Conservation (phyloP, 1,139 yeast genomes). For the Sugiyamaella sp. region DNA sequence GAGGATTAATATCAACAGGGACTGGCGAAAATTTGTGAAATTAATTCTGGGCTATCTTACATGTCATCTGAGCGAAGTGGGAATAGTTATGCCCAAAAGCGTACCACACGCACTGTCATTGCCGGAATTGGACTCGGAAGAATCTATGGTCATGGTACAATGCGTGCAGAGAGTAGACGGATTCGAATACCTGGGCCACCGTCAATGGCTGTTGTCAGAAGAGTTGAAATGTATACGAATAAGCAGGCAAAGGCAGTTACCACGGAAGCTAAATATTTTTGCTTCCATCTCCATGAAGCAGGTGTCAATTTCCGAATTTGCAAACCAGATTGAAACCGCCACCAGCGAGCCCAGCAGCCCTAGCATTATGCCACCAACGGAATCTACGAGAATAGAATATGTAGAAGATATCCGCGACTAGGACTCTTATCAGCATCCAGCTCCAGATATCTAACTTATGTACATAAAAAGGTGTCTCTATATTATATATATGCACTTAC, state of each 20-base stretch:
- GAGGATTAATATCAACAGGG: slow-evolving; percentile 13
- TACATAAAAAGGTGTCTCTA: slow-evolving; percentile 14
- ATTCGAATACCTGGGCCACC: slow-evolving; percentile 10
- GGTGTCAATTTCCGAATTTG: slow-evolving; percentile 11
- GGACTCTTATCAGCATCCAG: background rate
- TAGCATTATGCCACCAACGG: background rate
- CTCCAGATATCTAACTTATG: too few species aligned
- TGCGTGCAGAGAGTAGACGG: slow-evolving; percentile 13
- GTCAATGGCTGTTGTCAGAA: slow-evolving; percentile 13
- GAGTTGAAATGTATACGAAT: slow-evolving; percentile 16
- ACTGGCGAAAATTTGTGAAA: slow-evolving; percentile 17
- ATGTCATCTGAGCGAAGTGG: slow-evolving; percentile 6
- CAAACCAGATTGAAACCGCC: background rate
- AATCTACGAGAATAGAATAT: background rate
- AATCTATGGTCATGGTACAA: slow-evolving; percentile 16
- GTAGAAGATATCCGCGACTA: background rate
- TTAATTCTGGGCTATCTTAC: slow-evolving; percentile 13
- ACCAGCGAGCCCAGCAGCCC: background rate
- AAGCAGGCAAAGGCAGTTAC: slow-evolving; percentile 7
- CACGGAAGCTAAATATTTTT: slow-evolving; percentile 4
- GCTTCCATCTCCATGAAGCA: slow-evolving; percentile 11
- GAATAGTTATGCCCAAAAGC: too few species aligned
- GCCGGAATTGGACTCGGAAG: background rate
- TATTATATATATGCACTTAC: slow-evolving; percentile 14
- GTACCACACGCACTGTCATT: background rate